Base-by-base conservation (phyloP, 2,329 filamentous ascomycete genomes). In the Neurospora sp. region DNA sequence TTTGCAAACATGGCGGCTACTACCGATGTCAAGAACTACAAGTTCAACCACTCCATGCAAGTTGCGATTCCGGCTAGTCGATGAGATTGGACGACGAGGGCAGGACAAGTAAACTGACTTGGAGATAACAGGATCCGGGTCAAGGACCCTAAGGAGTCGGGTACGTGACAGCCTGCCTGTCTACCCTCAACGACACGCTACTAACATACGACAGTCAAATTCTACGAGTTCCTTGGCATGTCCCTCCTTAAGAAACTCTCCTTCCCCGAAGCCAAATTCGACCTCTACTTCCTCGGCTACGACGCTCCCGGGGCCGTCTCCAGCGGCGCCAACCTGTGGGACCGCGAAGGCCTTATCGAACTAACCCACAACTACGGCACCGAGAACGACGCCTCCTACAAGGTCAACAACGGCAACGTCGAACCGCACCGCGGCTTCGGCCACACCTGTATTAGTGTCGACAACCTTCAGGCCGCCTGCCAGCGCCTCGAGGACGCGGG, bases 201-300 rank as follows among this genome's bases (percentile, higher is more conserved):
- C 36, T 36, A 69, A 70, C 17, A 40, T 46, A 33, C 33, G 33
- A 8, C 7, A 87, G 89, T 98, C 81, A 91, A 95, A 75, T 99
- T 97, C 82, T 99, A 98, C 81, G 90, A 97, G 79, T 92, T 93
- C 80, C 87, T 99, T 19, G 96, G 96, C 76, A 89, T 98, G 87
- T 93, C 86, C 78, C 82, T 93, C 73, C 87, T 98, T 80, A 89
- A 92, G 77, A 92, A 94, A 82, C 85, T 96, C 66, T 84, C 91
- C 73, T 92, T 93, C 78, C 91, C 94, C 15, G 93, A 97, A 71
- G 89, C 88, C 80, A 97, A 96, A 78, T 98, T 98, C 80, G 93
- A 96, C 77, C 88, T 97, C 38, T 98, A 98, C 85, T 98, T 98
- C 83, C 86, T 99, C 71, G 93, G 90, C 71, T 98, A 96, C 82